Evolutionary conservation across 495 filamentous ascomycete species (phyloP).

Genomic region (Aspergillus steynii): DNA sequence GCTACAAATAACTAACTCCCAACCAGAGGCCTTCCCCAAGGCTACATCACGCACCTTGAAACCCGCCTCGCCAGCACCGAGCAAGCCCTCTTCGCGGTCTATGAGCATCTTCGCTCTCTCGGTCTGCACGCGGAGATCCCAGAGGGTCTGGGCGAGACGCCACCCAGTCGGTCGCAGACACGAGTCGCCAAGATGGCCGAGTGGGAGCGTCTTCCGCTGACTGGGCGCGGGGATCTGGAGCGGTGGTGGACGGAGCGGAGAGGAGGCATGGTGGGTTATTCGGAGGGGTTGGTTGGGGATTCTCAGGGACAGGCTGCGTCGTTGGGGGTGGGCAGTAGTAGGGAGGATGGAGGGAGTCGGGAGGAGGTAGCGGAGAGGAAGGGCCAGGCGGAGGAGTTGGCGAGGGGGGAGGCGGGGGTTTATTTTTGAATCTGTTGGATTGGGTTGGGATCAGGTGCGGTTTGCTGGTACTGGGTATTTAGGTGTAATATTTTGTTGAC

Average conservation of each 20-base stretch:
- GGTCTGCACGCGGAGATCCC: slow-evolving; percentile 1
- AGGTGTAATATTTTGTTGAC: too few relatives aligned
- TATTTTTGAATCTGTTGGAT: neutral
- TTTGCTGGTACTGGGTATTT: too few relatives aligned
- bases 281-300: neutral
- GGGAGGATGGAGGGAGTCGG: neutral
- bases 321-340: neutral
- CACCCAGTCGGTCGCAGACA: slow-evolving; percentile 1
- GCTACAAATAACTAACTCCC: neutral
- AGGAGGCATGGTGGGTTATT: slow-evolving; percentile 1
- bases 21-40: slow-evolving; percentile 24
- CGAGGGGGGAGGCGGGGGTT: neutral
- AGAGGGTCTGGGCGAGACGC: neutral
- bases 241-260: slow-evolving; percentile 20
- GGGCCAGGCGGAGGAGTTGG: neutral
- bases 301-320: neutral
- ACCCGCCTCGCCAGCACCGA: slow-evolving; percentile 25
- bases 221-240: slow-evolving; percentile 12
- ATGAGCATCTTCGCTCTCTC: slow-evolving; percentile 16
- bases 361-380: neutral
- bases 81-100: slow-evolving; percentile 19
- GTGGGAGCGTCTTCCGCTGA: slow-evolving; percentile 20
- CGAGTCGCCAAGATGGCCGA: slow-evolving; percentile 16
- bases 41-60: slow-evolving; percentile 27
- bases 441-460: too few relatives aligned